Evolutionary conservation across 176 grass and related monocot genomes (phyloP).

Genomic region (Oryza australiensis): DNA sequence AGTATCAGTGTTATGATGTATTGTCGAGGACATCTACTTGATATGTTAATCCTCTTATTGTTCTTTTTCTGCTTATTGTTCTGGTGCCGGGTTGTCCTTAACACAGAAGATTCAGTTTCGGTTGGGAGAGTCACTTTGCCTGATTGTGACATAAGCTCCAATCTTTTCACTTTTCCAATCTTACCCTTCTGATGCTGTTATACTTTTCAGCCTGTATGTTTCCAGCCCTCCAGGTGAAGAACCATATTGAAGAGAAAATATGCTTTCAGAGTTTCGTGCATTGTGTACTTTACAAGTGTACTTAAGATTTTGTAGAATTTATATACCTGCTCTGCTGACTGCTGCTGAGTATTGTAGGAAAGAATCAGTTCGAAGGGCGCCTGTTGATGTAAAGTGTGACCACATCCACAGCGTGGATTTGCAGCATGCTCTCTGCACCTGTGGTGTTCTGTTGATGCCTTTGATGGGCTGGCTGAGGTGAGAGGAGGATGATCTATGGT

Average conservation of each 20-base stretch:
- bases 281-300: background rate
- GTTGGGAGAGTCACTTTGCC: background rate
- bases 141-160: background rate
- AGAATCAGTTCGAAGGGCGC: slow-evolving; percentile 36
- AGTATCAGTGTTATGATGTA: slow-evolving; percentile 13
- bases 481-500: slow-evolving; percentile 4
- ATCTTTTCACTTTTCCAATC: background rate
- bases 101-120: background rate
- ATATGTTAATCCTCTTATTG: slow-evolving; percentile 25
- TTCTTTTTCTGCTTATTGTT: background rate
- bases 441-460: slow-evolving; percentile 25
- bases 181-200: background rate
- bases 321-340: background rate
- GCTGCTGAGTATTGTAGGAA: slow-evolving; percentile 10
- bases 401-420: slow-evolving; percentile 39
- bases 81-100: background rate
- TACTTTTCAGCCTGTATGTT: background rate
- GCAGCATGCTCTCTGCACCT: slow-evolving; percentile 51
- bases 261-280: background rate
- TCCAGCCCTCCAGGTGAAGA: background rate
- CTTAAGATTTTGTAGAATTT: background rate
- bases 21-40: slow-evolving; percentile 32
- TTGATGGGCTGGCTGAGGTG: slow-evolving; percentile 23
- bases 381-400: slow-evolving; percentile 44
- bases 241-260: background rate